A percentile compares a stretch with the other conserved stretches of the same genome.
Evolutionary conservation across 2,329 filamentous ascomycete species (phyloP).

Genomic region (Triangularia setosa): DNA sequence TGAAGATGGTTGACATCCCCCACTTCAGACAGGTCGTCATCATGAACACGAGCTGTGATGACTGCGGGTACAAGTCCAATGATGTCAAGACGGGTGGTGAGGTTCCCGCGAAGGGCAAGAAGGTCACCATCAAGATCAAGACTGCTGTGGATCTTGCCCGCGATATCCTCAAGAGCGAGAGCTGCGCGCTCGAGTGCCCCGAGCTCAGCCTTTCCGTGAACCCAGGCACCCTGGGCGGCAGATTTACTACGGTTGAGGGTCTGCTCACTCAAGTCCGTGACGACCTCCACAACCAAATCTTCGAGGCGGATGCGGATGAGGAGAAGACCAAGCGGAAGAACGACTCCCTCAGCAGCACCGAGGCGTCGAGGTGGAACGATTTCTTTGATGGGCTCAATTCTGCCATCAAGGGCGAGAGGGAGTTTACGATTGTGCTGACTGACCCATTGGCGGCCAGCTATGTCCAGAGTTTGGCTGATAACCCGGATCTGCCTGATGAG

Average conservation of each 20-base stretch:
- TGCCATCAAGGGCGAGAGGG: conserved; percentile 74
- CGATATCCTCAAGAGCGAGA: conserved; percentile 95
- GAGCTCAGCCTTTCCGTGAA: conserved; percentile 85
- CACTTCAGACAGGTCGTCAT: conserved; percentile 97
- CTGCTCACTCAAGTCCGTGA: conserved; percentile 88
- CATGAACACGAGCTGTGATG: conserved; percentile 88
- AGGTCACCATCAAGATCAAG: conserved; percentile 72
- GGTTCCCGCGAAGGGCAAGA: conserved; percentile 79
- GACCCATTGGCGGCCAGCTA: conserved; percentile 93
- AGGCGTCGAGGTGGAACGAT: conserved; percentile 68
- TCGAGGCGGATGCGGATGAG: conserved; percentile 66
- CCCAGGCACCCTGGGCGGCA: conserved; percentile 88
- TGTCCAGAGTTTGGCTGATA: conserved; percentile 81
- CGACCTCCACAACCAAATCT: conserved; percentile 84
- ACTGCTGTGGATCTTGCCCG: conserved; percentile 71
- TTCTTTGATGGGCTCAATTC: conserved; percentile 77
- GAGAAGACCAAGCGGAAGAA: conserved; percentile 60
- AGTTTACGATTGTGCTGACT: conserved; percentile 77
- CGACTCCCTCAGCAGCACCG: conserved; percentile 67
- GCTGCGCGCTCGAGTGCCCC: conserved; percentile 79
- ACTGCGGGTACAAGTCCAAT: conserved; percentile 91
- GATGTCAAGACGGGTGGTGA: conserved; percentile 97
- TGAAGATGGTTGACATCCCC: conserved; percentile 98
- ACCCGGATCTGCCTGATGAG: conserved; percentile 65
- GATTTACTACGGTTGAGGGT: conserved; percentile 96